Conservation (phyloP, 306 rosid genomes). For the Ceratonia siliqua region DNA sequence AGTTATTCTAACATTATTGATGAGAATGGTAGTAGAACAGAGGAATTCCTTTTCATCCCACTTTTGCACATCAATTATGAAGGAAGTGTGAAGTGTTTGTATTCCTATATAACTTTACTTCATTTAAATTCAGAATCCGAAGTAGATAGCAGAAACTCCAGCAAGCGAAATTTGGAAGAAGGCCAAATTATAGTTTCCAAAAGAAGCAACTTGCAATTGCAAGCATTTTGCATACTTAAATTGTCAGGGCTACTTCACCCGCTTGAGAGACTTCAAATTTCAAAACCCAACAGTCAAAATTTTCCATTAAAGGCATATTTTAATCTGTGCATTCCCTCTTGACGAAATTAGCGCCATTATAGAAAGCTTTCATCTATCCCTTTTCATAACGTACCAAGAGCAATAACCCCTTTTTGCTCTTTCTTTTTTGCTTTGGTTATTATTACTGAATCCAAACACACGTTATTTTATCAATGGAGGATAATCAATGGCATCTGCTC, state of each 20-base stretch:
- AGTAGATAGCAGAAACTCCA: conserved; percentile 32
- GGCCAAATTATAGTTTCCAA: too few relatives aligned
- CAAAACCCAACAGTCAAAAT: conserved; percentile 57
- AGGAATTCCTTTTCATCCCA: too few relatives aligned
- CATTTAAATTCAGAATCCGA: conserved; percentile 35
- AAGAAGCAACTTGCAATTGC: not conserved
- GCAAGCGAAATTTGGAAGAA: too few relatives aligned
- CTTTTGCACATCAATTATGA: not conserved
- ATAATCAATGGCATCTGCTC: conserved; percentile 40
- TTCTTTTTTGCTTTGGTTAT: conserved; percentile 30
- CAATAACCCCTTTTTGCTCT: not conserved
- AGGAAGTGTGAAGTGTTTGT: not conserved
- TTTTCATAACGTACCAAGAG: conserved; percentile 16
- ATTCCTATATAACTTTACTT: conserved; percentile 9
- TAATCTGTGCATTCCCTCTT: not conserved
- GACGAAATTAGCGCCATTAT: conserved; percentile 38
- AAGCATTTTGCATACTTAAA: too few relatives aligned
- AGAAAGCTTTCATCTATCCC: not conserved
- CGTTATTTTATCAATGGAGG: conserved; percentile 43
- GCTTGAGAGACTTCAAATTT: conserved; percentile 58
- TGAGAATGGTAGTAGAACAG: too few relatives aligned
- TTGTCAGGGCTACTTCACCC: conserved; percentile 29
- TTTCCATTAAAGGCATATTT: conserved; percentile 32
- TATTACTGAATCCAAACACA: conserved; percentile 41
- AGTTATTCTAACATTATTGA: too few relatives aligned